Evolutionary conservation across 2,329 filamentous ascomycete genomes (phyloP).

Genomic region (Aureobasidium subglaciale): DNA sequence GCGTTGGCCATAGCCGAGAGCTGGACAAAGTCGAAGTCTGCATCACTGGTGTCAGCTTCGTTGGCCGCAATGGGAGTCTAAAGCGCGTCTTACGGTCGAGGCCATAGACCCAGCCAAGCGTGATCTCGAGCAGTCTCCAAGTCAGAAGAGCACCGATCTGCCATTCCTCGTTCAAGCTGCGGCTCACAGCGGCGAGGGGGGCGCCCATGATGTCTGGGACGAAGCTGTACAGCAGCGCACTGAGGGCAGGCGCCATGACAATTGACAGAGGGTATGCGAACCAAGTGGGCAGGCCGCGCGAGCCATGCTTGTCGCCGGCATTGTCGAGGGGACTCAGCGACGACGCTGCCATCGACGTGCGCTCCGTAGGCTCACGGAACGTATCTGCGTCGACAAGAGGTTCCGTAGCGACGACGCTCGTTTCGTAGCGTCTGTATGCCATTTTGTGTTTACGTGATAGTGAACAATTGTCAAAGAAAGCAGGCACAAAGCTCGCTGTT

Average conservation of each 20-base stretch:
- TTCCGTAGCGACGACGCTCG: conserved; percentile 1
- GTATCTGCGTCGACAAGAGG: conserved; percentile 4
- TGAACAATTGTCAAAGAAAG: too few relatives aligned
- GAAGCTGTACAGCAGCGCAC: conserved; percentile 57
- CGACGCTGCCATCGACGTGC: neutral
- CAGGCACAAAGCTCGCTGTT: too few relatives aligned
- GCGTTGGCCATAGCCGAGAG: conserved; percentile 60
- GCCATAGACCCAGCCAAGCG: conserved; percentile 63
- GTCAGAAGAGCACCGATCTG: conserved; percentile 51
- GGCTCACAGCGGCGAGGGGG: conserved; percentile 62
- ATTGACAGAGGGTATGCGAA: conserved; percentile 39
- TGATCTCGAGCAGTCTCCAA: conserved; percentile 59
- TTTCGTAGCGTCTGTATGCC: conserved; percentile 9
- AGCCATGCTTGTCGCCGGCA: neutral
- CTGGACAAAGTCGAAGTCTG: conserved; percentile 38
- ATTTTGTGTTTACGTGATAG: too few relatives aligned
- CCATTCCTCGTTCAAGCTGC: conserved; percentile 53
- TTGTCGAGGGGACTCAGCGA: neutral
- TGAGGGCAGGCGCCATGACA: conserved; percentile 53
- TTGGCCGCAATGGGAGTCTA: too few relatives aligned
- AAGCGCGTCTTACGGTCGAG: conserved; percentile 60
- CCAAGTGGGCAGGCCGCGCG: conserved; percentile 1
- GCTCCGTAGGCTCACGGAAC: neutral
- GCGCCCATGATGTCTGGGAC: conserved; percentile 53
- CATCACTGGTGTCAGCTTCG: neutral